Evolutionary conservation across 169 alveolate species (phyloP).

Genomic region (Plasmodium gaboni): DNA sequence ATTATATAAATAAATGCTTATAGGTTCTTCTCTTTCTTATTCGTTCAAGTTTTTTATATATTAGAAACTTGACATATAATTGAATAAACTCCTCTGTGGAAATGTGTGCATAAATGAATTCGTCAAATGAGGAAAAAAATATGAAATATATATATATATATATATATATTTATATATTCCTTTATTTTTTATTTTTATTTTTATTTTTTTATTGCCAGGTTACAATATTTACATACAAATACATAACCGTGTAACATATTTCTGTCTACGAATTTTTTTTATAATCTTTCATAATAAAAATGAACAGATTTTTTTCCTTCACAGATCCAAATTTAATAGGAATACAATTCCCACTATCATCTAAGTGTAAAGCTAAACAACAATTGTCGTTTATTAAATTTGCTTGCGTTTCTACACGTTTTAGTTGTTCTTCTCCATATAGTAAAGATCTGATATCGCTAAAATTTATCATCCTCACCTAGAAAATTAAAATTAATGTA

Average conservation of each 20-base stretch:
- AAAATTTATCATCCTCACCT: constrained; percentile 86
- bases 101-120: too few species aligned
- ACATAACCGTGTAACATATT: background rate
- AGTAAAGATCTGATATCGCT: constrained; percentile 83
- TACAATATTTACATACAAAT: too few species aligned
- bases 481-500: background rate
- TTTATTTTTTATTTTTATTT: too few species aligned
- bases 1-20: too few species aligned
- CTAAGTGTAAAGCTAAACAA: constrained; percentile 89
- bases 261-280: constrained; percentile 70
- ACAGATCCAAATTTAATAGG: constrained; percentile 87
- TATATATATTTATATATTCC: too few species aligned
- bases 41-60: too few species aligned
- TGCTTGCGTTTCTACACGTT: constrained; percentile 89
- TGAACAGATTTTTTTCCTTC: constrained; percentile 86
- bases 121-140: too few species aligned
- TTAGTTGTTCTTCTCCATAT: constrained; percentile 88
- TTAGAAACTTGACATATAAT: too few species aligned
- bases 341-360: constrained; percentile 90
- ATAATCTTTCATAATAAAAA: constrained; percentile 82
- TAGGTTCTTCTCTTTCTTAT: too few species aligned
- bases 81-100: too few species aligned
- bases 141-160: too few species aligned
- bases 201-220: too few species aligned
- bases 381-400: constrained; percentile 83